Base-by-base conservation (phyloP, 2,329 filamentous ascomycete genomes). In the Tolypocladium guangdongense region DNA sequence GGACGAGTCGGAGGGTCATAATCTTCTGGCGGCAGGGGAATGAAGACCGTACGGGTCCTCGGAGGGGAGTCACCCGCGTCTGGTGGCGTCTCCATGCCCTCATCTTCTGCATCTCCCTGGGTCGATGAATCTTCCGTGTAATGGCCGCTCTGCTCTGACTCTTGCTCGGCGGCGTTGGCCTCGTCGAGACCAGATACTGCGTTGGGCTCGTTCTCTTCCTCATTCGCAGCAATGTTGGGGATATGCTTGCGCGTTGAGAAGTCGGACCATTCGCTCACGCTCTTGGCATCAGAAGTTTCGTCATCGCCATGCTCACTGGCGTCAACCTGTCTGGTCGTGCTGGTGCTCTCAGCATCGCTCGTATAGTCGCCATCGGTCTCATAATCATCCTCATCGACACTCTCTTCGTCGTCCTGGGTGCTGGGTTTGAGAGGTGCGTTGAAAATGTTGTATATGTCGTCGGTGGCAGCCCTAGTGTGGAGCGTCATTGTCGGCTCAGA, bases 371-470 rank as follows among this genome's bases (percentile, higher is more conserved):
- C 80, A 58, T 91, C 82, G 2, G 78, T 80, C 60, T 90, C 86
- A 58, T 87, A 87, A 47, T 86, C 83, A 54, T 86, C 84, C 16
- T 89, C 83, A 2, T 77, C 76, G 27, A 76, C 79, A 51, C 71
- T 76, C 41, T 70, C 72, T 8, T 74, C 72, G 1, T 61, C 65
- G 2, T 66, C 62, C 14, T 64, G 53, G 2, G 57, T 49, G 48
- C 54, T 54, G 51, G 64, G 18, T 59, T 64, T 56, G 59, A 66
- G 52, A 2, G 93, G 92, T 54, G 93, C 88, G 63, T 93, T 97
- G 71, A 97, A 99, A 49, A 99, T 89, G 54, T 90, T 90, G 63
- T 97, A 97, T 51, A 99, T 96, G 61, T 99, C 93, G 61, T 97
- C 91, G 57, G 92, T 96, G 5, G 93, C 93, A 59, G 93, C 92